phyloP scores from a whole-genome alignment of 1,284 basidiomycete genomes.

The Sporisorium graminicola region DNA sequence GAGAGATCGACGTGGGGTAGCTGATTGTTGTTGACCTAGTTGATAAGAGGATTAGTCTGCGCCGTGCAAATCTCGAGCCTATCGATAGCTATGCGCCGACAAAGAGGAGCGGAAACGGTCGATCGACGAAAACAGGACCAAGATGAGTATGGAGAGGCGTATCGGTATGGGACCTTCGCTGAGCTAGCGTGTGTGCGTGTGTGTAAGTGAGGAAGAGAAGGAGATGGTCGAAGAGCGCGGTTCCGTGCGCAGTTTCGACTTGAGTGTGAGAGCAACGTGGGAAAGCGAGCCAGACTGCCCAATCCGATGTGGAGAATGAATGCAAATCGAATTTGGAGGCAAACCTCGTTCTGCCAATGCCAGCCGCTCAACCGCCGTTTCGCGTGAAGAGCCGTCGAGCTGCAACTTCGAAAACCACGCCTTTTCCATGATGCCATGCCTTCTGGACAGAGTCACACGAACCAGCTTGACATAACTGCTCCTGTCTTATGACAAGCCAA shows the following conservation, averaged over 20 bases:
- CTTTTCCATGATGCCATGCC: background rate
- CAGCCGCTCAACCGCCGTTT: slow-evolving; percentile 13
- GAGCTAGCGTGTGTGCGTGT: too few relatives aligned
- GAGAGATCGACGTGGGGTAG: slow-evolving; percentile 13
- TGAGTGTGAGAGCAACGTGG: background rate
- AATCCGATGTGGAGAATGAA: slow-evolving; percentile 15
- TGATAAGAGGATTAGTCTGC: slow-evolving; percentile 2
- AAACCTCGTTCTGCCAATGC: background rate
- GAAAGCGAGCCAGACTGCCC: background rate
- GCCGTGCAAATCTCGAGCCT: background rate
- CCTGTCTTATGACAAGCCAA: background rate
- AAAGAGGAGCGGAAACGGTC: background rate
- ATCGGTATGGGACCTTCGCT: background rate
- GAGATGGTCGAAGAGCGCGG: background rate
- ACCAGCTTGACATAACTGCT: background rate
- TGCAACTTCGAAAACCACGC: background rate
- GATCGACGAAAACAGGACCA: background rate
- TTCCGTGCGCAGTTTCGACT: slow-evolving; percentile 3
- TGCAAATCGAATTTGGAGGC: background rate
- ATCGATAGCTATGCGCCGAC: background rate
- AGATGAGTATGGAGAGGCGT: background rate
- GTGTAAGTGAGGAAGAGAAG: background rate
- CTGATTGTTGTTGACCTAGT: background rate
- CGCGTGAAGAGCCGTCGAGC: slow-evolving; percentile 6
- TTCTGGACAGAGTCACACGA: background rate